phyloP scores from a whole-genome alignment of 2,329 filamentous ascomycete species.

The Achaetomium macrosporum region DNA sequence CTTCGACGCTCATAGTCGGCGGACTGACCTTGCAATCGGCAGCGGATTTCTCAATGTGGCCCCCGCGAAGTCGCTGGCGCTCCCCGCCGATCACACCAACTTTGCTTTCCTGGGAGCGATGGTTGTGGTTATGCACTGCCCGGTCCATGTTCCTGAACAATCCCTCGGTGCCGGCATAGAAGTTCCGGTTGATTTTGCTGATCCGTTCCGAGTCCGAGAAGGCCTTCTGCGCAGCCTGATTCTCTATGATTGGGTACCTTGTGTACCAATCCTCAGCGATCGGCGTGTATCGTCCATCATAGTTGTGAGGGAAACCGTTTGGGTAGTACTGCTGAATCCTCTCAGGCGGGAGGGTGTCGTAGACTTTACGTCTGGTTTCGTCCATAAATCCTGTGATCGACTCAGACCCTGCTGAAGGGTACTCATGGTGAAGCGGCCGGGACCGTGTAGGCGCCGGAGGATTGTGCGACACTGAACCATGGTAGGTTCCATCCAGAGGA shows the following conservation, averaged over 20 bases:
- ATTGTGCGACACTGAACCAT: neutral
- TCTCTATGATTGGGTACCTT: slow-evolving; percentile 21
- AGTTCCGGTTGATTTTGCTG: slow-evolving; percentile 30
- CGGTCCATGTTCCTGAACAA: slow-evolving; percentile 31
- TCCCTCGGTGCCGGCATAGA: slow-evolving; percentile 36
- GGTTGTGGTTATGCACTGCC: slow-evolving; percentile 29
- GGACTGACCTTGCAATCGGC: slow-evolving; percentile 25
- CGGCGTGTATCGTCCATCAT: slow-evolving; percentile 20
- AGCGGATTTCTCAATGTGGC: slow-evolving; percentile 12
- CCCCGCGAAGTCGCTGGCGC: slow-evolving; percentile 22
- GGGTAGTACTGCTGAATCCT: slow-evolving; percentile 30
- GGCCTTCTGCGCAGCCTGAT: slow-evolving; percentile 25
- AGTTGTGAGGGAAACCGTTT: slow-evolving; percentile 28
- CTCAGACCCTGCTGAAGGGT: neutral
- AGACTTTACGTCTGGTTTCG: slow-evolving; percentile 13
- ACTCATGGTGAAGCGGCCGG: neutral
- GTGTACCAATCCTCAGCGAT: slow-evolving; percentile 25
- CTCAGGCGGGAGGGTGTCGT: slow-evolving; percentile 29
- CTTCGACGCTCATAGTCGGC: slow-evolving; percentile 30
- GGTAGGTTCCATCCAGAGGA: neutral
- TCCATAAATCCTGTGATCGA: neutral
- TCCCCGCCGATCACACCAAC: slow-evolving; percentile 37
- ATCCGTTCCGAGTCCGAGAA: slow-evolving; percentile 2
- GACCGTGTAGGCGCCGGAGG: neutral
- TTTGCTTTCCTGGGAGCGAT: slow-evolving; percentile 25